Conservation (phyloP, 345 rosid genomes). For the Eucalyptus camaldulensis region DNA sequence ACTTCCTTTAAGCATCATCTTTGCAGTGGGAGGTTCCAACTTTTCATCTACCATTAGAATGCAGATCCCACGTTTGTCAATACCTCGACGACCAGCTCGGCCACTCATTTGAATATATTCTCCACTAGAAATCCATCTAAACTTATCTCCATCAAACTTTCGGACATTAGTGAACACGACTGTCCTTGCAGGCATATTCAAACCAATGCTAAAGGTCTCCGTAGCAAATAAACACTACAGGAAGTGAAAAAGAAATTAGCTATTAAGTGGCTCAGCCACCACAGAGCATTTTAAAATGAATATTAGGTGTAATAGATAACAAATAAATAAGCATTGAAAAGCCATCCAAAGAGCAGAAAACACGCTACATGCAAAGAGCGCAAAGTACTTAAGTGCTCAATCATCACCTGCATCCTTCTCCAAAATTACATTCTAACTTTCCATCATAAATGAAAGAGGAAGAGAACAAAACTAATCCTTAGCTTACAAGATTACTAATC, state of each 20-base stretch:
- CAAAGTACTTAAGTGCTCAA: neutral
- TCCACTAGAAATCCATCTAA: constrained; percentile 97
- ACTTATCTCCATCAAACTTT: constrained; percentile 97
- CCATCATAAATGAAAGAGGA: neutral
- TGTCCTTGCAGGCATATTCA: constrained; percentile 99
- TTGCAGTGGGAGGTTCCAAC: constrained; percentile 94
- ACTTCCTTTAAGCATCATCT: constrained; percentile 86
- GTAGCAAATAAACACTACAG: constrained; percentile 95
- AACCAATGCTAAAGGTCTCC: constrained; percentile 97
- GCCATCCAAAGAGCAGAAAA: neutral
- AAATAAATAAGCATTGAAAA: neutral
- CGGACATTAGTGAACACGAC: constrained; percentile 98
- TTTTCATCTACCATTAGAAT: constrained; percentile 96
- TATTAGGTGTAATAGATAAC: neutral
- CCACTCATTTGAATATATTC: constrained; percentile 99
- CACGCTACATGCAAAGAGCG: neutral
- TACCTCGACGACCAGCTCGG: constrained; percentile 99
- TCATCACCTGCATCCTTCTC: neutral
- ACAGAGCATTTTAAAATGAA: neutral
- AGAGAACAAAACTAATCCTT: neutral
- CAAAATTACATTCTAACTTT: neutral
- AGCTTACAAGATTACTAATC: neutral
- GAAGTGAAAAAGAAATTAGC: neutral
- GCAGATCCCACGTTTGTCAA: constrained; percentile 91
- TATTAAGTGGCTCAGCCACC: neutral